Evolutionary conservation across 139 green algal genomes (phyloP).

Genomic region (Tetratostichococcus sp.): DNA sequence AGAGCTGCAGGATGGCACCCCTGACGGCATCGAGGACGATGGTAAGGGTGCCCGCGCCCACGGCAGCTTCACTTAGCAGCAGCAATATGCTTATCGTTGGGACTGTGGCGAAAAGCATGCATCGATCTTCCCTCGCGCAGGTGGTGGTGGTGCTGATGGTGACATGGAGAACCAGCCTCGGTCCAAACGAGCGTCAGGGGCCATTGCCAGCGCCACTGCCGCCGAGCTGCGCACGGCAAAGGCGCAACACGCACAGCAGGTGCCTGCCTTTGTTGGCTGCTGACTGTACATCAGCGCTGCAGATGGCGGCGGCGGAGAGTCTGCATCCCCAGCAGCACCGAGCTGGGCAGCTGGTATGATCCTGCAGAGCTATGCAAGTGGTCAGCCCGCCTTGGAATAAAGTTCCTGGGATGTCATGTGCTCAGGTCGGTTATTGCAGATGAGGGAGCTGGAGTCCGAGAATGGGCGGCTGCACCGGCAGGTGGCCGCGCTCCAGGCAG

Average conservation of each 20-base stretch:
- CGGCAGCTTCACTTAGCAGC: too few species aligned
- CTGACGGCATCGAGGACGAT: not conserved
- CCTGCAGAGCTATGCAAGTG: too few species aligned
- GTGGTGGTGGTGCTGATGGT: not conserved
- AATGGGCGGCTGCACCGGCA: not conserved
- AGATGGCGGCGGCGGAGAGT: too few species aligned
- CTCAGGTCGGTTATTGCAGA: not conserved
- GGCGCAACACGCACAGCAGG: not conserved
- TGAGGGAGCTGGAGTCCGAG: not conserved
- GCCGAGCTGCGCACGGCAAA: not conserved
- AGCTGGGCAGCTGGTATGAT: too few species aligned
- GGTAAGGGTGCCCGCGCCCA: too few species aligned
- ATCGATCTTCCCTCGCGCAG: not conserved
- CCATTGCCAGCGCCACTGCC: not conserved
- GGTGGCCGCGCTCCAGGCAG: not conserved
- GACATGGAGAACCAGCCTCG: not conserved
- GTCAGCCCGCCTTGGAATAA: too few species aligned
- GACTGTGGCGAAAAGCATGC: too few species aligned
- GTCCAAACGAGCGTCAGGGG: not conserved
- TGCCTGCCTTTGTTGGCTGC: not conserved
- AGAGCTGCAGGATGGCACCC: not conserved
- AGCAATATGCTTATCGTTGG: too few species aligned
- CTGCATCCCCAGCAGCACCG: too few species aligned
- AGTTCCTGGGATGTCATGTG: too few species aligned
- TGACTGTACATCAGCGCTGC: too few species aligned